These are phyloP conservation scores for Globisporangium recalcitrans DNA, from an alignment of 352 stramenopile genomes.

Conservation along the genomic window DNA sequence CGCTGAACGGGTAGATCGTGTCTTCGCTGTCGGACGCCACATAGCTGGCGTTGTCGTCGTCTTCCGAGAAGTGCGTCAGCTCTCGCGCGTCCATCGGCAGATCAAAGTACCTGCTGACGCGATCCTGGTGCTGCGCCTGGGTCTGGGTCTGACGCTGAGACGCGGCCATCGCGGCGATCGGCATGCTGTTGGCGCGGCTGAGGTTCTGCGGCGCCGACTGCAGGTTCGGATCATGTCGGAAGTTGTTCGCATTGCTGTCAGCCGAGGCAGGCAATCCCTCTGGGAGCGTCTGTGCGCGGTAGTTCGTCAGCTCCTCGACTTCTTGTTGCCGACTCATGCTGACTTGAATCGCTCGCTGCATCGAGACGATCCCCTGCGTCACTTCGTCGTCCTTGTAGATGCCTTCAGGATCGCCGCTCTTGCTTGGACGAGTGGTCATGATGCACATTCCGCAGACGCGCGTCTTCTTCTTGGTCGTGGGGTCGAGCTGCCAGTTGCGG, in stretches of 20 bases:
- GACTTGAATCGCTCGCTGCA: constrained; percentile 6
- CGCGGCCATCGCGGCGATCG: not conserved
- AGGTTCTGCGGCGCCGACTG: not conserved
- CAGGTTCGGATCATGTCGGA: not conserved
- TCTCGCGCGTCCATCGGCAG: constrained; percentile 15
- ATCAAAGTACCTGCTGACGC: constrained; percentile 14
- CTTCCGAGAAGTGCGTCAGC: constrained; percentile 7
- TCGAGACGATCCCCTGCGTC: not conserved
- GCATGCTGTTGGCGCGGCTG: not conserved
- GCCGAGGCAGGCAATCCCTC: not conserved
- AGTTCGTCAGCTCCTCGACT: not conserved
- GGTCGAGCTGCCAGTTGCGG: constrained; percentile 9
- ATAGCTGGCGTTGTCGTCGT: not conserved
- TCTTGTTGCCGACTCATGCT: not conserved
- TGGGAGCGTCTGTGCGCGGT: not conserved
- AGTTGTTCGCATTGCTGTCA: not conserved
- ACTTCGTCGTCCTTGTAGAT: constrained; percentile 1
- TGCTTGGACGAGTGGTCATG: constrained; percentile 2
- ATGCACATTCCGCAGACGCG: constrained; percentile 18
- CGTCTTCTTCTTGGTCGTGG: constrained; percentile 14
- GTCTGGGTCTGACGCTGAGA: not conserved
- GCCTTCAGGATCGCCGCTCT: not conserved
- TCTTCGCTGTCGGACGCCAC: not conserved
- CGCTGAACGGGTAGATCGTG: constrained; percentile 4
- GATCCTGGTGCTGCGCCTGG: not conserved